These are phyloP conservation scores for Penicillium waksmanii DNA, from an alignment of 495 filamentous ascomycete species.

Conservation along the genomic window DNA sequence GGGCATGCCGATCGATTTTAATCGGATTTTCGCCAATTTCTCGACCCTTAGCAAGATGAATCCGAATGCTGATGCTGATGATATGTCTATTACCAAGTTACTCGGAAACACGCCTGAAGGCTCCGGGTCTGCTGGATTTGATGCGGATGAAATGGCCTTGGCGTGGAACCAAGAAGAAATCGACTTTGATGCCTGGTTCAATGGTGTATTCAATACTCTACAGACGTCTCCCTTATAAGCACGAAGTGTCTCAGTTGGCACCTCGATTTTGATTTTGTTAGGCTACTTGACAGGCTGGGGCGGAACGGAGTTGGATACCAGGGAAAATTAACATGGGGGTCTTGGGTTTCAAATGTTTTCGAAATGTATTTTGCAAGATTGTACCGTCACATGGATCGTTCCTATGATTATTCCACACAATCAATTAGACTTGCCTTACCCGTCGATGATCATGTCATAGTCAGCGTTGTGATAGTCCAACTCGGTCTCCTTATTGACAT, in stretches of 20 bases:
- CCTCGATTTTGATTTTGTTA: neutral
- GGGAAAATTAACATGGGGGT: neutral
- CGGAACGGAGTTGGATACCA: neutral
- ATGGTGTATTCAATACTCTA: constrained; percentile 31
- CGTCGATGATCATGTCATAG: neutral
- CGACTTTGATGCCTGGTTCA: constrained; percentile 38
- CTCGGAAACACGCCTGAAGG: constrained; percentile 20
- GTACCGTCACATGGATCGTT: too few species aligned
- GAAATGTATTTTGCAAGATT: too few species aligned
- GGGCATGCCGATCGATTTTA: constrained; percentile 26
- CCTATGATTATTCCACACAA: too few species aligned
- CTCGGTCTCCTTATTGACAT: neutral
- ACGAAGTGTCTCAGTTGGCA: neutral
- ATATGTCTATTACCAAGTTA: constrained; percentile 23
- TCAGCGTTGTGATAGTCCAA: neutral
- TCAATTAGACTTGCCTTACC: too few species aligned
- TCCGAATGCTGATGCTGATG: constrained; percentile 17
- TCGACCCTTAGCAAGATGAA: constrained; percentile 27
- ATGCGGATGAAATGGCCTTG: constrained; percentile 27
- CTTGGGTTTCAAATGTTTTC: too few species aligned
- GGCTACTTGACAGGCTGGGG: neutral
- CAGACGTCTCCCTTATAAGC: constrained; percentile 15
- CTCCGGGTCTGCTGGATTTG: constrained; percentile 16
- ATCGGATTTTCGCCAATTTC: constrained; percentile 31
- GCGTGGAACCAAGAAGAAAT: constrained; percentile 32